Conservation (phyloP, 306 rosid genomes). For the Quercus suber region DNA sequence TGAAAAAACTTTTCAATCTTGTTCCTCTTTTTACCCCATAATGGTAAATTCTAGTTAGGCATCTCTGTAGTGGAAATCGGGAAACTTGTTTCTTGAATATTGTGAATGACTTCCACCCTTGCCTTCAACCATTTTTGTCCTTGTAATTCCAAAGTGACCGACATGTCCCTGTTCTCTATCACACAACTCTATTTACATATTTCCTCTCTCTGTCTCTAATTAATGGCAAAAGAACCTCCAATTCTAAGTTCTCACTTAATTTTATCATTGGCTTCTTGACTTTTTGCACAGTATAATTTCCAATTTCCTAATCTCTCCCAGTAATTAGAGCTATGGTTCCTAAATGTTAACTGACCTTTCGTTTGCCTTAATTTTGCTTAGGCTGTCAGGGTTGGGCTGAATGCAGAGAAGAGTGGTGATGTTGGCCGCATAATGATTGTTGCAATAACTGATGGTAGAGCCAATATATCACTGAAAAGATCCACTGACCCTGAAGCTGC, state of each 20-base stretch:
- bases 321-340: conserved; percentile 1
- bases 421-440: conserved; percentile 97
- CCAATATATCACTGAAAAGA: conserved; percentile 88
- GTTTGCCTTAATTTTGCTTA: conserved; percentile 28
- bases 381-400: conserved; percentile 96
- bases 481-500: conserved; percentile 90
- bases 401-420: conserved; percentile 98
- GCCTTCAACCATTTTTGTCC: not conserved
- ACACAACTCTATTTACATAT: not conserved
- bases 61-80: not conserved
- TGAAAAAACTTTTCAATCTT: not conserved
- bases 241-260: not conserved
- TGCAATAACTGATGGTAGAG: conserved; percentile 94
- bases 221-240: not conserved
- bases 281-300: conserved; percentile 5
- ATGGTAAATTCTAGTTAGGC: not conserved
- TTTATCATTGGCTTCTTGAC: not conserved
- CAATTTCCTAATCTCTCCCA: not conserved
- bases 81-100: not conserved
- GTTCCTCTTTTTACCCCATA: not conserved
- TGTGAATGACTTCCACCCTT: not conserved
- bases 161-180: not conserved
- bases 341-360: conserved; percentile 24
- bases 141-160: not conserved
- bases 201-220: not conserved